phyloP scores from a whole-genome alignment of 2,329 filamentous ascomycete genomes.

The Arachnomyces sp. region DNA sequence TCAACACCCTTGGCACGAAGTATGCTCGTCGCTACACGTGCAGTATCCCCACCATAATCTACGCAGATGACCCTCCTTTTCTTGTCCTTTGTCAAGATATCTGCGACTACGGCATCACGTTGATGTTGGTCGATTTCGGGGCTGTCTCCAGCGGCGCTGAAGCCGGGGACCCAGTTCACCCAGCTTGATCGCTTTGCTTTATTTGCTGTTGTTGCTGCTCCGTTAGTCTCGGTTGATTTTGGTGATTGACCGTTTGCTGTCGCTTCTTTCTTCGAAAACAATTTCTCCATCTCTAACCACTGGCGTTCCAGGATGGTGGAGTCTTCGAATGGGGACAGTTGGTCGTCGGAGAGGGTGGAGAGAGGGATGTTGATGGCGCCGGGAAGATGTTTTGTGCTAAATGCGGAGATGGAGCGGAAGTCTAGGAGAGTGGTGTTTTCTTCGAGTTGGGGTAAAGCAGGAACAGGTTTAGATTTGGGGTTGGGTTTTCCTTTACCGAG shows the following conservation, averaged over 20 bases:
- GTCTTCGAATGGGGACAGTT: constrained; percentile 42
- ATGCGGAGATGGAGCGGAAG: constrained; percentile 38
- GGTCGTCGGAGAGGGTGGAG: constrained; percentile 24
- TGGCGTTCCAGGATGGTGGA: constrained; percentile 36
- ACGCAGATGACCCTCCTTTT: constrained; percentile 38
- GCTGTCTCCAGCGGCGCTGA: neutral
- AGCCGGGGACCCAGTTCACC: neutral
- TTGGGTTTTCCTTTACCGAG: neutral
- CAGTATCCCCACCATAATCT: constrained; percentile 50
- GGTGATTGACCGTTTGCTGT: constrained; percentile 12
- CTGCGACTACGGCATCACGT: constrained; percentile 10
- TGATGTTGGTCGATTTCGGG: constrained; percentile 4
- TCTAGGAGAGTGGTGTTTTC: constrained; percentile 26
- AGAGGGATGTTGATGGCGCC: constrained; percentile 41
- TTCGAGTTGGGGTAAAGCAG: too few species aligned
- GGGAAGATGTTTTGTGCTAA: constrained; percentile 36
- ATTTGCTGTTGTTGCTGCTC: neutral
- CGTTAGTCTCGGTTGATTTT: too few species aligned
- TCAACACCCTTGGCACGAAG: constrained; percentile 44
- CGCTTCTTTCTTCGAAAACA: constrained; percentile 28
- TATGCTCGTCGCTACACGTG: constrained; percentile 48
- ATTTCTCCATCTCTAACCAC: constrained; percentile 42
- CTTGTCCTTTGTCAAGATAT: constrained; percentile 12
- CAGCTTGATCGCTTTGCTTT: neutral
- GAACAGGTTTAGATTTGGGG: neutral